Base-by-base conservation (phyloP, 176 grass and related monocot genomes). In the Oryza officinalis region DNA sequence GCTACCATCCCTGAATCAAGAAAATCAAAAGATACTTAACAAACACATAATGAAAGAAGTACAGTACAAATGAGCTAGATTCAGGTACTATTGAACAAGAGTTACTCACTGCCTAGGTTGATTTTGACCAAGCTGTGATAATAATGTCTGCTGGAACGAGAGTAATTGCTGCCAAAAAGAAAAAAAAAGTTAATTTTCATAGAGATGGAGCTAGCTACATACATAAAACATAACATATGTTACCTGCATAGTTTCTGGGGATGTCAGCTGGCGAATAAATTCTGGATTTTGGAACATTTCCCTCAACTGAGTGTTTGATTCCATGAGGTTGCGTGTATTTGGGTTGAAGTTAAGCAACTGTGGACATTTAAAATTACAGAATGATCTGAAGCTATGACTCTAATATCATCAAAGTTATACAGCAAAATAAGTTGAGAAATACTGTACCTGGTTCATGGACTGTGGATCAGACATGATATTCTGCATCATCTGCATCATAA, bases 231-330 rank as follows among this genome's bases (percentile, higher is more conserved):
- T 67, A 85, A 59, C 12, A 28, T 28, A 63, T 28, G 30, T 69
- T 91, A 91, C 96, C 93, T 95, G 93, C 91, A 98, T 82, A 41
- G 90, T 91, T 60, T 98, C 96, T 78, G 96, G 92, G 66, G 96
- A 95, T 72, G 90, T 81, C 84, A 98, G 65, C 85, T 98, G 96
- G 80, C 87, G 96, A 88, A 95, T 86, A 89, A 98, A 93, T 72
- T 98, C 91, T 80, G 96, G 93, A 81, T 95, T 95, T 82, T 98
- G 96, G 72, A 98, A 79, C 91, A 98, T 90, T 72, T 95, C 89
- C 90, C 96, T 93, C 74, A 98, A 72, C 67, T 95, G 93, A 90
- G 69, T 78, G 52, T 95, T 95, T 80, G 96, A 92, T 68, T 98
- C 96, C 79, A 98, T 75, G 77, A 98, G 61, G 85, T 81, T 92